Conservation (phyloP, 1,284 basidiomycete species). For the Puccinia brachypodii region DNA sequence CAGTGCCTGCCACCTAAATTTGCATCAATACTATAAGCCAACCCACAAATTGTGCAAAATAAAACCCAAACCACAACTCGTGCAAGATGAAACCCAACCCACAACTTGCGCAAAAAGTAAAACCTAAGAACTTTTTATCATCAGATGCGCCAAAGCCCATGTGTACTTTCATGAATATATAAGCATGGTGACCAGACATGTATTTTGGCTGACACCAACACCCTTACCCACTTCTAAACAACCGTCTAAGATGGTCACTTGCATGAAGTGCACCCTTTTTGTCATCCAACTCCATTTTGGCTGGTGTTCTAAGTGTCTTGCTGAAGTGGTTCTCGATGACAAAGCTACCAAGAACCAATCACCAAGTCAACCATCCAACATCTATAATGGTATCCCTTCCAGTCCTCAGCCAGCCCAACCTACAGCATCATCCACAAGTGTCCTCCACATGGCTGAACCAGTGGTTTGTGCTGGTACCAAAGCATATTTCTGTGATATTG, state of each 20-base stretch:
- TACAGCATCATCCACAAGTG: not conserved
- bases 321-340: not conserved
- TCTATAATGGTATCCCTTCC: not conserved
- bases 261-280: not conserved
- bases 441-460: not conserved
- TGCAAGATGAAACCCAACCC: no score
- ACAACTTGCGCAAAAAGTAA: no score
- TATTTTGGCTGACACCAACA: no score
- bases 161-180: no score
- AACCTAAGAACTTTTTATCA: no score
- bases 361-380: not conserved
- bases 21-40: no score
- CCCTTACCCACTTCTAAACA: no score
- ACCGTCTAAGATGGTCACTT: not conserved
- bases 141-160: no score
- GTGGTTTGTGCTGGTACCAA: not conserved
- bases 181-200: no score
- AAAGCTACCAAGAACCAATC: not conserved
- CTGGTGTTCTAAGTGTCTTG: not conserved
- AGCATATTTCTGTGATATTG: not conserved
- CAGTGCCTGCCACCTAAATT: no score
- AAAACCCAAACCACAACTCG: no score
- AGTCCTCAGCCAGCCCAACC: not conserved
- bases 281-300: not conserved
- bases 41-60: no score